Base-by-base conservation (phyloP, 352 stramenopile species). In the Phytophthora pini region DNA sequence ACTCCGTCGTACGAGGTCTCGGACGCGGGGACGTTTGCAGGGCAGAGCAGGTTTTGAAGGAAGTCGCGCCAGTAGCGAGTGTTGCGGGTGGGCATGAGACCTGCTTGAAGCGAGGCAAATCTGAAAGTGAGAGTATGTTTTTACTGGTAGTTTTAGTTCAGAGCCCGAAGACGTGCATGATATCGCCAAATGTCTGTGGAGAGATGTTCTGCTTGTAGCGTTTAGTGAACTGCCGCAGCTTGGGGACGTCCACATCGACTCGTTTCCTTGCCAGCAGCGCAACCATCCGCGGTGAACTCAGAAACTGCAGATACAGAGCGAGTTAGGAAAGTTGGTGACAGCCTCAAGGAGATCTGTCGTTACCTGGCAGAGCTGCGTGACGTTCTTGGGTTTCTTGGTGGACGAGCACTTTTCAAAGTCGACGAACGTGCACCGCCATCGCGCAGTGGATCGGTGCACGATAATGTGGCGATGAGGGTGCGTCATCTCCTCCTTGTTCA, bases 401-500 rank as follows among this genome's bases (percentile, higher is more conserved):
- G 73, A 70, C 24, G 72, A 73, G 39, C 84, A 93, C 48, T 88
- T 90, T 61, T 93, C 84, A 80, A 93, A 93, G 64, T 93, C 84
- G 11, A 93, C 71, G 45, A 93, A 91, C 9, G 80, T 81, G 60
- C 82, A 90, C 41, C 67, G 70, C 75, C 75, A 88, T 40, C 48
- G 56, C 36, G 4, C 13, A 36, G 34, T 59, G 11, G 48, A 68
- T 48, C 32, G 57, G 6, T 71, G 58, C 31, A 93, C 53, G 54
- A 92, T 80, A 22, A 93, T 89, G 41, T 93, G 84, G 45, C 82
- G 82, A 32, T 87, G 84, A 34, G 84, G 84, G 46, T 93, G 84
- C 9, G 82, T 93, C 84, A 93, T 93, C 63, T 93, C 84, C 49
- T 88, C 84, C 68, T 93, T 93, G 68, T 91, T 93, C 44, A 91